phyloP scores from a whole-genome alignment of 192 early-diverging fungal genomes.

The Gamsiella multidivaricata region DNA sequence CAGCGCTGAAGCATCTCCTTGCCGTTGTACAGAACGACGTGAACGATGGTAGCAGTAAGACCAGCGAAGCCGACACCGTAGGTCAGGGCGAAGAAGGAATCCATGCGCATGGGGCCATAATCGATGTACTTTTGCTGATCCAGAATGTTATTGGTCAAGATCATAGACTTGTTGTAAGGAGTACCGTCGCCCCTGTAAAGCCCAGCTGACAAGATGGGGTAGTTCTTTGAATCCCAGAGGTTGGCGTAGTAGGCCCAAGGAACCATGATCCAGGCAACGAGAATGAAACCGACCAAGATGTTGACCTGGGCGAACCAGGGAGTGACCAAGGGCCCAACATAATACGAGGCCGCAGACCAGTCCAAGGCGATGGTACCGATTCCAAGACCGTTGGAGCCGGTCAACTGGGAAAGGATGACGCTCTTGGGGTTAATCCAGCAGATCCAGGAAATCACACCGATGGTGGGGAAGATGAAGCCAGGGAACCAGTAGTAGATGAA shows the following conservation, averaged over 20 bases:
- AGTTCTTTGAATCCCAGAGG: constrained; percentile 51
- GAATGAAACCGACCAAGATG: constrained; percentile 53
- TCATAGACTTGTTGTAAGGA: constrained; percentile 27
- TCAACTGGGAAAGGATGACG: constrained; percentile 52
- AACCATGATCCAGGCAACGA: constrained; percentile 46
- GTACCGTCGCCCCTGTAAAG: constrained; percentile 9
- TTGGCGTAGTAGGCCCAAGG: constrained; percentile 55
- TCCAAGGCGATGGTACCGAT: constrained; percentile 52
- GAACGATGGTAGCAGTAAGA: constrained; percentile 63
- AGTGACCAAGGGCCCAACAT: constrained; percentile 47
- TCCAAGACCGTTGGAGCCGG: constrained; percentile 39
- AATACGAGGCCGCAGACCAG: constrained; percentile 47
- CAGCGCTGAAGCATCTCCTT: constrained; percentile 59
- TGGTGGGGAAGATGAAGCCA: constrained; percentile 55
- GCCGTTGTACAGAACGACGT: constrained; percentile 71
- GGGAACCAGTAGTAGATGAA: constrained; percentile 63
- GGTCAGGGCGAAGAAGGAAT: constrained; percentile 58
- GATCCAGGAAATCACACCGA: constrained; percentile 56
- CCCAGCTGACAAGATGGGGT: constrained; percentile 40
- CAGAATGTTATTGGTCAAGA: constrained; percentile 55
- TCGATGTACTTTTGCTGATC: constrained; percentile 43
- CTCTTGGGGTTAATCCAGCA: constrained; percentile 56
- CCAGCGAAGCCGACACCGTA: constrained; percentile 65
- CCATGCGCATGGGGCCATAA: constrained; percentile 53
- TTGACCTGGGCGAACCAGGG: constrained; percentile 58